Conservation (phyloP, 768 basidiomycete species). For the Baorangia bicolor region DNA sequence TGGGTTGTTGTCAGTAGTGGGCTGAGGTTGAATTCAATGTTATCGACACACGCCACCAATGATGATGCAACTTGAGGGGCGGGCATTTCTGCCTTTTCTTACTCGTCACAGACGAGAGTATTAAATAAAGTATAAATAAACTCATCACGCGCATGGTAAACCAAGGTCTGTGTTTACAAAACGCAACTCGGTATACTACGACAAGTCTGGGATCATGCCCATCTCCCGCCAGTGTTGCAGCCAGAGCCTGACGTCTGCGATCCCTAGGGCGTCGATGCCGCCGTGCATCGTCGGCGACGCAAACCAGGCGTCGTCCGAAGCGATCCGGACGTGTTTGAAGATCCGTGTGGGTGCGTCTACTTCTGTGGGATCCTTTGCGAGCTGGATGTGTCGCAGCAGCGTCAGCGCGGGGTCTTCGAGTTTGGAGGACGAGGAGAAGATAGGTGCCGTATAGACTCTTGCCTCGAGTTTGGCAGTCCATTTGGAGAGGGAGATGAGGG, state of each 20-base stretch:
- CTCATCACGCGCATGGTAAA: too few species aligned
- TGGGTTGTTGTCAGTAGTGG: too few species aligned
- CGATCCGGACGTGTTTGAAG: neutral
- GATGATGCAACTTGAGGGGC: too few species aligned
- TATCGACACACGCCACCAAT: too few species aligned
- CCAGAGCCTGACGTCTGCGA: slow-evolving; percentile 6
- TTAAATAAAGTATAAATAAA: too few species aligned
- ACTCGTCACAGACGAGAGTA: too few species aligned
- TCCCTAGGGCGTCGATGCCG: neutral
- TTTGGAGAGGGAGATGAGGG: slow-evolving; percentile 7
- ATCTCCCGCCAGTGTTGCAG: slow-evolving; percentile 5
- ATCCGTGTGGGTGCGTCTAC: neutral
- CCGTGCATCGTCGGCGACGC: slow-evolving; percentile 4
- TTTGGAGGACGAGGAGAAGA: neutral
- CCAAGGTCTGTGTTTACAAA: too few species aligned
- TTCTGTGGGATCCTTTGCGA: neutral
- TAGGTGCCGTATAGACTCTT: neutral
- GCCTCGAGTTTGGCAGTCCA: slow-evolving; percentile 8
- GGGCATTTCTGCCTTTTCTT: too few species aligned
- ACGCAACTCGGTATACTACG: neutral
- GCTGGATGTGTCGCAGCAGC: neutral
- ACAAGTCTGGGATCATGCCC: neutral
- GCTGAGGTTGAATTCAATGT: too few species aligned
- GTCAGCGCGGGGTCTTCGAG: neutral
- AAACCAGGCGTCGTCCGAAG: neutral